These are phyloP conservation scores for Cutaneotrichosporon sp. DNA, from an alignment of 1,284 basidiomycete species.

Conservation along the genomic window DNA sequence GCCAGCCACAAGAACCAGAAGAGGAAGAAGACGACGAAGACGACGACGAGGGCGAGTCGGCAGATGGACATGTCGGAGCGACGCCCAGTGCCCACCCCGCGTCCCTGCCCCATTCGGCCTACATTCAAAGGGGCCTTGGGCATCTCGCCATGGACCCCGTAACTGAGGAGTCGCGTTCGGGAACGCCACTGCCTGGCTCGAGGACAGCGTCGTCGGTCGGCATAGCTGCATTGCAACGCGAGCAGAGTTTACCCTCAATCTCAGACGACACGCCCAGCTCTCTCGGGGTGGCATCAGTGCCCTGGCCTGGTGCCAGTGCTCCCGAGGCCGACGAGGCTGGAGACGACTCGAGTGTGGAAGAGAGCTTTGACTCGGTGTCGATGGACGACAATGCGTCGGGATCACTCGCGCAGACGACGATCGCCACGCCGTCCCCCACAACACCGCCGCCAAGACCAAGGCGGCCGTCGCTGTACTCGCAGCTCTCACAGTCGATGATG, in stretches of 20 bases:
- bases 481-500: slow-evolving; percentile 63
- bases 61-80: slow-evolving; percentile 2
- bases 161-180: slow-evolving; percentile 6
- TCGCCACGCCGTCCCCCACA: slow-evolving; percentile 11
- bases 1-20: slow-evolving; percentile 19
- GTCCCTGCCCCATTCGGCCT: not conserved
- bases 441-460: not conserved
- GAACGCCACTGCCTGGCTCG: not conserved
- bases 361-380: slow-evolving; percentile 4
- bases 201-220: not conserved
- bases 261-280: slow-evolving; percentile 9
- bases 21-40: slow-evolving; percentile 35
- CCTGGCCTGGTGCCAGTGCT: not conserved
- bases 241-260: not conserved
- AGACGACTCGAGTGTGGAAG: slow-evolving; percentile 13
- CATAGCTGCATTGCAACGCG: not conserved
- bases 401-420: slow-evolving; percentile 15
- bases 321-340: slow-evolving; percentile 5
- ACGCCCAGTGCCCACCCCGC: not conserved
- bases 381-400: slow-evolving; percentile 14
- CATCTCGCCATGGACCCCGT: not conserved
- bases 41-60: slow-evolving; percentile 25
- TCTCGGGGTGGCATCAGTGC: not conserved
- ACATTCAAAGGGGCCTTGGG: not conserved
- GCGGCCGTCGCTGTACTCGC: slow-evolving; percentile 62